Percentiles rank a stretch among this genome's conserved stretches.
phyloP scores from a whole-genome alignment of 208 protist species.

The Trichomonas vaginalis region DNA sequence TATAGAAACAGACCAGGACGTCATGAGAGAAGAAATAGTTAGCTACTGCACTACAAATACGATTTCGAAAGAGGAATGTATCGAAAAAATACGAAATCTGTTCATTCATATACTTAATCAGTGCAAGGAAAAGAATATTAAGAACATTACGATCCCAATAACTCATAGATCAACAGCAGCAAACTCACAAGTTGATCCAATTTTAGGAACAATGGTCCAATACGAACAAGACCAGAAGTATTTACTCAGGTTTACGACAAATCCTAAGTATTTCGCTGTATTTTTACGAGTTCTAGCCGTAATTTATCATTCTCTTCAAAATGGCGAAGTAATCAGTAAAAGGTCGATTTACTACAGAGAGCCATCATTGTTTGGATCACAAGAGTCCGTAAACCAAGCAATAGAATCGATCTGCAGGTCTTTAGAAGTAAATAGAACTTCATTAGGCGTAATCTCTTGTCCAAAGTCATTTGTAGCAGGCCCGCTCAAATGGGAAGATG shows the following conservation, averaged over 20 bases:
- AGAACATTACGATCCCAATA: neutral
- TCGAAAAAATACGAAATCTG: neutral
- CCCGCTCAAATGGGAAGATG: neutral
- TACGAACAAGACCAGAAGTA: neutral
- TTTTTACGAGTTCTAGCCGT: neutral
- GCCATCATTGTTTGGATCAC: neutral
- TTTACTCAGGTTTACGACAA: neutral
- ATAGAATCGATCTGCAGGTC: neutral
- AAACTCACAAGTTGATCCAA: slow-evolving; percentile 8
- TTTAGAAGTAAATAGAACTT: neutral
- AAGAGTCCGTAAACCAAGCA: neutral
- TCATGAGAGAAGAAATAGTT: neutral
- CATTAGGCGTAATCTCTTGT: neutral
- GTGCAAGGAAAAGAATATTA: neutral
- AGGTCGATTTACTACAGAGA: neutral
- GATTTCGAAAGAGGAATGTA: neutral
- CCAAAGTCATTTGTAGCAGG: neutral
- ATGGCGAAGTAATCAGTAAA: neutral
- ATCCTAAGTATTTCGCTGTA: neutral
- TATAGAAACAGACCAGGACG: too few species aligned
- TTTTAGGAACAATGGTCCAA: neutral
- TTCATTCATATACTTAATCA: neutral
- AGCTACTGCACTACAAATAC: neutral
- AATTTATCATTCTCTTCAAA: neutral
- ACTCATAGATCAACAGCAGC: neutral